Base-by-base conservation (phyloP, 192 early-diverging fungal genomes). In the Linnemannia exigua region DNA sequence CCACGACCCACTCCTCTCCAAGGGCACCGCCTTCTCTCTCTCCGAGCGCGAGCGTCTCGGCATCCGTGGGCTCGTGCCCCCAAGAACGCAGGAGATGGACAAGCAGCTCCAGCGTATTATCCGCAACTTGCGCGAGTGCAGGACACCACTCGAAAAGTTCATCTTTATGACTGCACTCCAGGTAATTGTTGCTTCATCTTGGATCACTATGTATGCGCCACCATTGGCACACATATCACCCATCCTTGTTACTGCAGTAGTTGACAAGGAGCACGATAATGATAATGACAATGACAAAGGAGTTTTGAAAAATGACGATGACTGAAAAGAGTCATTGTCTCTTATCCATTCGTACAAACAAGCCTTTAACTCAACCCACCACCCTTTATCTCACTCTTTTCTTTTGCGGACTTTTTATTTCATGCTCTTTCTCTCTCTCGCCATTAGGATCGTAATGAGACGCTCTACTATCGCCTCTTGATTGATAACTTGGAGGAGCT, bases 81-180 rank as follows among this genome's bases (percentile, higher is more conserved):
- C 90, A 77, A 79, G 90, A 15, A 79, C 88, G 35, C 90, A 91
- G 74, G 90, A 91, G 73, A 91, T 91, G 90, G 90, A 91, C 28
- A 91, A 90, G 76, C 90, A 91, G 72, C 78, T 91, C n/a, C 80
- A 88, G 66, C 88, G 90, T 66, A 85, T 91, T 31, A 91, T 90
- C 66, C 88, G 87, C 17, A 91, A 91, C 77, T 77, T 91, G 79
- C 88, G 89, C 54, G 83, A 81, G 35, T 89, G 88, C 72, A 69
- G 83, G 46, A 89, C 90, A 28, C 90, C 90, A 9, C 78, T 91
- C 22, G 87, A 88, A 44, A 91, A 91, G 81, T 91, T 91, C 58
- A 77, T 91, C 31, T 91, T 91, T 38, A 87, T 91, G 73, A 87
- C 90, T 11, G 90, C 89, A 48, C 84, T 91, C 20, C 90, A 91